Evolutionary conservation across 257 asterid genomes (phyloP).

Genomic region (Echium plantagineum): DNA sequence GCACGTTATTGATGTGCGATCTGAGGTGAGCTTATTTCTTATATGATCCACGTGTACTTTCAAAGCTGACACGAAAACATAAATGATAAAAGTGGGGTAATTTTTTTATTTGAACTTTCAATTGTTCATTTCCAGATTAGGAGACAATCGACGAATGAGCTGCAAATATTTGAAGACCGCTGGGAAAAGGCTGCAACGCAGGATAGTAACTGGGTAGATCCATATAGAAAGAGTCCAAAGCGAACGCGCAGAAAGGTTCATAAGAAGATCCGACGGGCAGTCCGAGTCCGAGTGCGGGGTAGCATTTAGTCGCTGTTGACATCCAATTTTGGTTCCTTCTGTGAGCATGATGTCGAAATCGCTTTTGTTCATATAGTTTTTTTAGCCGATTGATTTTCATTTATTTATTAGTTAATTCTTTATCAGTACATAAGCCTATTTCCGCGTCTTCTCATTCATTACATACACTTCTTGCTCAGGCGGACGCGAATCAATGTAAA

Average conservation of each 20-base stretch:
- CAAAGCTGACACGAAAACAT: too few relatives aligned
- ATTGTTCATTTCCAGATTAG: constrained; percentile 35
- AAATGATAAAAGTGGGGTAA: too few relatives aligned
- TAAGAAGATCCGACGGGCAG: constrained; percentile 18
- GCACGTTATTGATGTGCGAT: constrained; percentile 51
- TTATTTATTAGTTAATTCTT: too few relatives aligned
- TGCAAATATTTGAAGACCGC: constrained; percentile 53
- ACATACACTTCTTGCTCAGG: too few relatives aligned
- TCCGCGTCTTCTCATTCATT: constrained; percentile 5
- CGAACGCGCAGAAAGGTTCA: constrained; percentile 9
- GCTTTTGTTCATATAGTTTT: background rate
- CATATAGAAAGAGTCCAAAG: constrained; percentile 27
- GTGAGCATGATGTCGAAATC: background rate
- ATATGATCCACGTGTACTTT: too few relatives aligned
- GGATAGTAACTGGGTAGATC: constrained; percentile 67
- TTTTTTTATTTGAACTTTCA: too few relatives aligned
- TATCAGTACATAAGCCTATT: background rate
- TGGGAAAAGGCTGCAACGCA: constrained; percentile 71
- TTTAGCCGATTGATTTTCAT: background rate
- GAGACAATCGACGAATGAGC: constrained; percentile 62
- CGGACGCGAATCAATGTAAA: background rate
- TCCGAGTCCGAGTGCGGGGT: too few relatives aligned
- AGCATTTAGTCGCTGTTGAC: background rate
- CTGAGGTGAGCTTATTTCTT: constrained; percentile 44
- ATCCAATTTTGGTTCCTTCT: background rate